Percentiles rank a stretch among this genome's conserved stretches.
Evolutionary conservation across 352 stramenopile genomes (phyloP).

Genomic region (Phytopythium ostracodes): DNA sequence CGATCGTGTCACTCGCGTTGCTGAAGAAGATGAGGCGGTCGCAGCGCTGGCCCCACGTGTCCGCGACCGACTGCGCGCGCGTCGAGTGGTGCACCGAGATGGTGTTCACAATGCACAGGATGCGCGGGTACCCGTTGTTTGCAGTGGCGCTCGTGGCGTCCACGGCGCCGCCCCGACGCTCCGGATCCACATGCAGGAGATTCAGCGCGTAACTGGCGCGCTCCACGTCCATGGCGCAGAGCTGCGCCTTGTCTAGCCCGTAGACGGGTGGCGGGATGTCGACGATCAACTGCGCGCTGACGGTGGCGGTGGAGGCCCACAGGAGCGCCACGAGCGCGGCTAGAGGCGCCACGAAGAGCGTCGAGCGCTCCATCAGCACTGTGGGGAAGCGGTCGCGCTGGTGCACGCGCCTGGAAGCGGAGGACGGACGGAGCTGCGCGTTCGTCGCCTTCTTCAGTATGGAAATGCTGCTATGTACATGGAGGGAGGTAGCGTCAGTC

Average conservation of each 20-base stretch:
- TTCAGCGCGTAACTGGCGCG: conserved; percentile 32
- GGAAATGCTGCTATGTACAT: too few species aligned
- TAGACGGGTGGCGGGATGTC: conserved; percentile 11
- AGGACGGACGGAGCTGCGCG: not conserved
- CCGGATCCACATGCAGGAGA: conserved; percentile 37
- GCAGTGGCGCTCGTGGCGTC: conserved; percentile 1
- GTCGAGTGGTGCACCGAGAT: conserved; percentile 67
- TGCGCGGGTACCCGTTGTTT: conserved; percentile 33
- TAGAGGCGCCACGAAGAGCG: not conserved
- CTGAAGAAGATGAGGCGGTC: conserved; percentile 83
- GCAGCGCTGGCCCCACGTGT: conserved; percentile 81
- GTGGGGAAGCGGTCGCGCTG: not conserved
- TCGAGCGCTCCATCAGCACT: not conserved
- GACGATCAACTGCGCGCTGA: not conserved
- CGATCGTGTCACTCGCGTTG: conserved; percentile 53
- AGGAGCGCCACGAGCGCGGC: not conserved
- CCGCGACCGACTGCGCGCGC: conserved; percentile 56
- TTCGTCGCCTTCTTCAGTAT: too few species aligned
- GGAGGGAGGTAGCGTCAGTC: too few species aligned
- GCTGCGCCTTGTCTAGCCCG: conserved; percentile 34
- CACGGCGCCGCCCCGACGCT: conserved; percentile 7
- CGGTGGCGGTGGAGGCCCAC: not conserved
- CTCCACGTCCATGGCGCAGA: conserved; percentile 53
- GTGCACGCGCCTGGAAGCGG: not conserved
- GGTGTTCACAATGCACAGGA: conserved; percentile 82